These are phyloP conservation scores for Metschnikowia lachancei DNA, from an alignment of 805 yeast species.

Conservation along the genomic window DNA sequence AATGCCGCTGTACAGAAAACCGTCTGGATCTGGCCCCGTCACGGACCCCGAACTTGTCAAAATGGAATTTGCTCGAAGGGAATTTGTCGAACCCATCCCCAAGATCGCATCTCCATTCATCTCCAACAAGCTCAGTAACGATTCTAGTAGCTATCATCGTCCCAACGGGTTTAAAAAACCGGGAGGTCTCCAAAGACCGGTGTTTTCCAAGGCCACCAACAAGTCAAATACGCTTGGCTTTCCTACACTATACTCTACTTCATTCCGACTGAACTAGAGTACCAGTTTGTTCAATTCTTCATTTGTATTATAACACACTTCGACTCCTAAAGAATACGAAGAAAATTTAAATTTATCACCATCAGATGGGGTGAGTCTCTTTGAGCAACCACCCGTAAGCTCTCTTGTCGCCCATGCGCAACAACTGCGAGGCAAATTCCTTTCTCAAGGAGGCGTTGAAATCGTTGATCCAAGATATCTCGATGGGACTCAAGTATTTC, in stretches of 20 bases:
- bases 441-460: slow-evolving; percentile 33
- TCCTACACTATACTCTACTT: slow-evolving; percentile 19
- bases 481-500: slow-evolving; percentile 28
- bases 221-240: slow-evolving; percentile 14
- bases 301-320: background rate
- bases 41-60: slow-evolving; percentile 6
- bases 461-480: slow-evolving; percentile 40
- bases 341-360: background rate
- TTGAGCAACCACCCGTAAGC: slow-evolving; percentile 69
- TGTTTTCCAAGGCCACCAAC: slow-evolving; percentile 8
- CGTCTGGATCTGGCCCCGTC: background rate
- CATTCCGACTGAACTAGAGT: slow-evolving; percentile 14
- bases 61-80: slow-evolving; percentile 3
- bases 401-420: slow-evolving; percentile 52
- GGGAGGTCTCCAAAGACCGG: slow-evolving; percentile 19
- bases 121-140: slow-evolving; percentile 17
- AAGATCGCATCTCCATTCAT: slow-evolving; percentile 18
- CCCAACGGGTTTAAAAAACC: slow-evolving; percentile 15
- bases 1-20: slow-evolving; percentile 20
- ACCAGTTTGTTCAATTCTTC: slow-evolving; percentile 1
- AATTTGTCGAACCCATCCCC: slow-evolving; percentile 6
- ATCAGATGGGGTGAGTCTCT: slow-evolving; percentile 49
- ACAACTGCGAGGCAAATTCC: slow-evolving; percentile 37
- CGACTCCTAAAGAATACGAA: no score
- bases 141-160: background rate